These are phyloP conservation scores for Komagataella mondaviorum DNA, from an alignment of 805 yeast species.

Conservation along the genomic window DNA sequence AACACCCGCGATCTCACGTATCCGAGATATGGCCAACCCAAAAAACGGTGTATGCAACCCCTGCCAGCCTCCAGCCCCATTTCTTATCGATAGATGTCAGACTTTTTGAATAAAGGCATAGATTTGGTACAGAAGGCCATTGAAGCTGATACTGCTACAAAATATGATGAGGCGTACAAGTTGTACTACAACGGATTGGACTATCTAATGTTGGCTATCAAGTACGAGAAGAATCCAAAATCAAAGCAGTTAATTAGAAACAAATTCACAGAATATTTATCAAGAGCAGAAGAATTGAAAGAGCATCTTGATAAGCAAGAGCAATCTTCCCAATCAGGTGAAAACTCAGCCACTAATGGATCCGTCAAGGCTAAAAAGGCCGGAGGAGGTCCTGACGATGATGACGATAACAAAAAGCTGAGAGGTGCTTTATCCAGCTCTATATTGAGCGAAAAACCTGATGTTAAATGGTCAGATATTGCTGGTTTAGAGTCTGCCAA, in stretches of 20 bases:
- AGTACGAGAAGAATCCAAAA: slow-evolving; percentile 83
- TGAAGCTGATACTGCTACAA: slow-evolving; percentile 81
- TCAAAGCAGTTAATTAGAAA: slow-evolving; percentile 81
- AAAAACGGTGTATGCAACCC: background rate
- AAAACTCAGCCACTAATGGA: slow-evolving; percentile 38
- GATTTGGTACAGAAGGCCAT: slow-evolving; percentile 90
- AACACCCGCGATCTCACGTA: background rate
- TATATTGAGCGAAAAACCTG: slow-evolving; percentile 81
- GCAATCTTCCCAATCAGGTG: slow-evolving; percentile 32
- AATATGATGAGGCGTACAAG: slow-evolving; percentile 89
- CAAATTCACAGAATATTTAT: slow-evolving; percentile 81
- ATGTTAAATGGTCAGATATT: slow-evolving; percentile 87
- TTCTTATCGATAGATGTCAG: slow-evolving; percentile 8
- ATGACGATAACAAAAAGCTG: slow-evolving; percentile 73
- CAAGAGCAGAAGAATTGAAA: slow-evolving; percentile 89
- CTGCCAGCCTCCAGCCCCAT: background rate
- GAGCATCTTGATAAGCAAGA: slow-evolving; percentile 64
- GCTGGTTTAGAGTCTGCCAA: slow-evolving; percentile 95
- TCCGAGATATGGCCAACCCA: background rate
- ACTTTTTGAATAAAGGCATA: slow-evolving; percentile 88
- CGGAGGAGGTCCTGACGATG: slow-evolving; percentile 26
- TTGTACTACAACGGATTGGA: slow-evolving; percentile 88
- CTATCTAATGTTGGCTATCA: slow-evolving; percentile 88
- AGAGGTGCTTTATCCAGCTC: slow-evolving; percentile 89
- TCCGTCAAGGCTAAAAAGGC: slow-evolving; percentile 42